Conservation (phyloP, 2,329 filamentous ascomycete species). For the Penicillium sp. region DNA sequence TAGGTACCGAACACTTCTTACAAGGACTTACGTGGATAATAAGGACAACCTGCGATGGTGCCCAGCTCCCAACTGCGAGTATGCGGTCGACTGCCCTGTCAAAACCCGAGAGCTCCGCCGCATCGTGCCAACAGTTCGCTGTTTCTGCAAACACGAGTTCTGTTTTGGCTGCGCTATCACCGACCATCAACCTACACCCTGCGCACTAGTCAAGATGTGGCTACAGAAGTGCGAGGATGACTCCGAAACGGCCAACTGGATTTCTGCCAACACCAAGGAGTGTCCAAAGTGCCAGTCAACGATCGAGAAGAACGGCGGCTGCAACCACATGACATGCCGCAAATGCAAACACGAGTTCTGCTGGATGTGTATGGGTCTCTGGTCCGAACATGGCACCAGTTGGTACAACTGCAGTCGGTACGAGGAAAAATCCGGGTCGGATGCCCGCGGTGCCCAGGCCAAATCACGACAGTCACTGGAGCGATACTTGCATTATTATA, state of each 20-base stretch:
- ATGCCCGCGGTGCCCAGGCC: constrained; percentile 88
- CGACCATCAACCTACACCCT: constrained; percentile 93
- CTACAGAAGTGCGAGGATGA: constrained; percentile 98
- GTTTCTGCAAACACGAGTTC: constrained; percentile 80
- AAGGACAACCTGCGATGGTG: constrained; percentile 97
- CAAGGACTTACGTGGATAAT: constrained; percentile 94
- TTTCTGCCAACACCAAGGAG: constrained; percentile 97
- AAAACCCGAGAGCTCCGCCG: constrained; percentile 83
- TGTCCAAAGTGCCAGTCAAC: constrained; percentile 95
- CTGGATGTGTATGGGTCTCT: constrained; percentile 99
- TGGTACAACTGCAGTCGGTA: constrained; percentile 99
- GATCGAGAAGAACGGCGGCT: constrained; percentile 98
- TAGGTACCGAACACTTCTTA: constrained; percentile 81
- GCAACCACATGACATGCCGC: constrained; percentile 96
- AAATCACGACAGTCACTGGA: constrained; percentile 87
- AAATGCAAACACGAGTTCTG: constrained; percentile 98
- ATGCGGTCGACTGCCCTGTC: constrained; percentile 83
- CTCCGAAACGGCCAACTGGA: constrained; percentile 98
- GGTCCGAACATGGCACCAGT: constrained; percentile 97
- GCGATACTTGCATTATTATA: constrained; percentile 98
- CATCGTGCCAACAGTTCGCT: constrained; percentile 87
- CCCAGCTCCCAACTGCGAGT: constrained; percentile 94
- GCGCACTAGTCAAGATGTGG: constrained; percentile 89
- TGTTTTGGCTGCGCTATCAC: constrained; percentile 90
- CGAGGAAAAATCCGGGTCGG: constrained; percentile 90